These are phyloP conservation scores for Pichia gijzeniarum DNA, from an alignment of 805 yeast genomes.

Conservation along the genomic window DNA sequence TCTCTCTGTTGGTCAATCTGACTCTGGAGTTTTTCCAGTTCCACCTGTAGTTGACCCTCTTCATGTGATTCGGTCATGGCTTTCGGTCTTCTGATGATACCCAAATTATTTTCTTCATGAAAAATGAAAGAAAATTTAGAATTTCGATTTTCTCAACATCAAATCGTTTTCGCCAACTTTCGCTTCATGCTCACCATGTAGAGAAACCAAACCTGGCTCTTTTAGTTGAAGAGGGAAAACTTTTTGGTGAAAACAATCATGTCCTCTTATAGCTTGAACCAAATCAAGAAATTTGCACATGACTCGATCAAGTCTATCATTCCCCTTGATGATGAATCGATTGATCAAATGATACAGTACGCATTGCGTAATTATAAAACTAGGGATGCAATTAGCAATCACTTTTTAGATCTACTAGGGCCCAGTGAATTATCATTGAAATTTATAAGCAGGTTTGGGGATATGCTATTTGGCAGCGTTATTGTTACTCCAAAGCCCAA, in stretches of 20 bases:
- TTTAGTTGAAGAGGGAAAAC: too few relatives aligned
- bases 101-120: too few relatives aligned
- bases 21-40: constrained; percentile 12
- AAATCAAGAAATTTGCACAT: constrained; percentile 22
- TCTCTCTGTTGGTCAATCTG: constrained; percentile 17
- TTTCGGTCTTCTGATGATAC: neutral
- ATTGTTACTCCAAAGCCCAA: constrained; percentile 8
- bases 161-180: neutral
- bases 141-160: too few relatives aligned
- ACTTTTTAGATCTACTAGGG: constrained; percentile 52
- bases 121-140: too few relatives aligned
- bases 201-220: too few relatives aligned
- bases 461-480: constrained; percentile 29
- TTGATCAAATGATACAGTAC: constrained; percentile 49
- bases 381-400: constrained; percentile 42
- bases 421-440: constrained; percentile 46
- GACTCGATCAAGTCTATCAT: constrained; percentile 30
- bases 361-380: constrained; percentile 38
- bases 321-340: constrained; percentile 54
- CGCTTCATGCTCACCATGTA: too few relatives aligned
- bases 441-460: constrained; percentile 40
- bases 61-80: constrained; percentile 2
- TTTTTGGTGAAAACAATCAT: too few relatives aligned
- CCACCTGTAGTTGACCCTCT: constrained; percentile 17
- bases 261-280: constrained; percentile 19